Evolutionary conservation across 208 protist genomes (phyloP), one percentile per base, ranked within the genome.

Genomic region (Crithidia expoeki): DNA sequence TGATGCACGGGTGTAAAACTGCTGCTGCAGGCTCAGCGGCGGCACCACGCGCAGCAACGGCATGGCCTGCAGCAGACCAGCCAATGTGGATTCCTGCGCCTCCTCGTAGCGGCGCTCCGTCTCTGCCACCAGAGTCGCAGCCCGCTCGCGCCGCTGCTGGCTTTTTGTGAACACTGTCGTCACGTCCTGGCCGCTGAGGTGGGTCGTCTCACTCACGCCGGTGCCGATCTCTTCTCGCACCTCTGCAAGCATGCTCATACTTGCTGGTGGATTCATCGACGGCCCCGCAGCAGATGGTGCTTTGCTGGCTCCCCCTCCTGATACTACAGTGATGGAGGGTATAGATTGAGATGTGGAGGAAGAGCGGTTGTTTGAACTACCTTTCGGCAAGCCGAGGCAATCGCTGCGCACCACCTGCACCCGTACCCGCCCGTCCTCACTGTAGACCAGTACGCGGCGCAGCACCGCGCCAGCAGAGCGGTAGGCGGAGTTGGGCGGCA

Each of bases 381-480:
- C 57, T 9, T 27, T 27, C 1, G 46, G 17, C 2, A 32, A 30
- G 7, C 33, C 38, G 19, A 64, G 27, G 2, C 51, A 60, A 32
- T 56, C 38, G 25, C 61, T 67, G 42, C 72, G 72, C 40, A 76
- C 62, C 23, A 80, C 56, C 49, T 80, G 53, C 36, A 85, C 61
- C 4, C n/a, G 50, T 28, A 67, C 68, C 38, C 65, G 58, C 5
- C 66, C 74, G 57, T 66, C 33, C 21, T 70, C 69, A 46, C 68
- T 69, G 69, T 83, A 83, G 28, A 57, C 32, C 30, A 81, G 46
- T 14, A 56, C 60, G 9, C 70, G 74, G 9, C 62, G 56, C 42
- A 84, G 74, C 53, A 83, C 51, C 23, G 83, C 64, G 11, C 86
- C 86, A 42, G 76, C 84, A 7, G 83, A 74, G 44, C 42, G 77